These are phyloP conservation scores for Talaromyces thailandensis DNA, from an alignment of 495 filamentous ascomycete genomes.

Conservation along the genomic window DNA sequence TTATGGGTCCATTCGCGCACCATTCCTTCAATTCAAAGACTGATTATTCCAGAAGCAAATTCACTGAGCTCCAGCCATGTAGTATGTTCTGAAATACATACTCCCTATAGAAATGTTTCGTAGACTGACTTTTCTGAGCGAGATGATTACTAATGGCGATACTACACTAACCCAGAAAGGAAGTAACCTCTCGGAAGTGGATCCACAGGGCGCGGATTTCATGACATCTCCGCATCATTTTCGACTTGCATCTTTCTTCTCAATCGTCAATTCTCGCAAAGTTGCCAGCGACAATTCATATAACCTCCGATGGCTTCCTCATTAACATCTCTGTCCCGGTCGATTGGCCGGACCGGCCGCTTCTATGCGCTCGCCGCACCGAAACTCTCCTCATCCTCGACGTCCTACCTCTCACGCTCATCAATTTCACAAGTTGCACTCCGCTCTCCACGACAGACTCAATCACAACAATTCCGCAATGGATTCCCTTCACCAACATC, in stretches of 20 bases:
- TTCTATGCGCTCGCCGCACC: neutral
- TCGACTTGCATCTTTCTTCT: neutral
- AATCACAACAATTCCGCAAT: conserved; percentile 10
- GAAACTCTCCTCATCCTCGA: neutral
- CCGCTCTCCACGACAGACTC: conserved; percentile 13
- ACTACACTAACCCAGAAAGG: neutral
- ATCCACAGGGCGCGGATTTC: neutral
- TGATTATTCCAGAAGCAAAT: too few relatives aligned
- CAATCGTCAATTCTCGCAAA: neutral
- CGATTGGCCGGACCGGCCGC: neutral
- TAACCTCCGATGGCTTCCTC: neutral
- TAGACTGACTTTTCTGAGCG: neutral
- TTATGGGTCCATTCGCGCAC: too few relatives aligned
- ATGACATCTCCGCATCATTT: neutral
- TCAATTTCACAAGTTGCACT: neutral
- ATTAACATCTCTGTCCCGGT: neutral
- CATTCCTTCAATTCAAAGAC: too few relatives aligned
- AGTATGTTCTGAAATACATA: too few relatives aligned
- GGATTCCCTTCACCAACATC: neutral
- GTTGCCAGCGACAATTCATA: neutral
- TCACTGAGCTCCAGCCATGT: too few relatives aligned
- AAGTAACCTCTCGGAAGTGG: neutral
- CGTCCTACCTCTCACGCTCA: neutral
- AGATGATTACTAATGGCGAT: neutral
- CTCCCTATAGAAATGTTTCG: too few relatives aligned